Evolutionary conservation across 306 rosid genomes (phyloP), one percentile per base, ranked within the genome.

Genomic region (Ziziphus jujuba): DNA sequence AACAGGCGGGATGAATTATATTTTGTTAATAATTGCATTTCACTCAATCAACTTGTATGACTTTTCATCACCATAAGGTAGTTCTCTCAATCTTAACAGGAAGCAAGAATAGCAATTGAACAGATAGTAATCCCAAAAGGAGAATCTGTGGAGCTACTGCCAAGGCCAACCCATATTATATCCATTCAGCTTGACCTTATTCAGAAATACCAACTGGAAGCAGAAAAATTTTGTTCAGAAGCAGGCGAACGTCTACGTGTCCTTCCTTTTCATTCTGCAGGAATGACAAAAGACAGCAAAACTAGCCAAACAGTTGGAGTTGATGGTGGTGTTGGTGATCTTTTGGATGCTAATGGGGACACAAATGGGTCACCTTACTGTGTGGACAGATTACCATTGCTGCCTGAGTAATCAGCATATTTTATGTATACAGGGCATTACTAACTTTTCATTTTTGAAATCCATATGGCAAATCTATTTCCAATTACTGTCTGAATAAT

Each of bases 61-160:
- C 55, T 15, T 55, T 50, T 4, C 33, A 48, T 1, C 28, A 22
- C 21, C 23, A 23, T 59, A 12, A 22, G 33, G 17, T n/a, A 56
- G 19, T 57, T 14, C 9, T 7, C 9, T 77, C 40, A 54, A 49
- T 63, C 53, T 76, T 74, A n/a, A 66, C 90, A 93, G 92, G 96
- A 90, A 84, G 96, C 96, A 69, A 87, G 99, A 79, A 67, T 88
- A 65, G 97, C 97, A 54, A 79, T 93, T 75, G 99, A 93, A 82
- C 85, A 85, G 57, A 59, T 64, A 25, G 97, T 90, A 49, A 86
- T 90, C 64, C 92, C 87, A n/a, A 93, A 79, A 72, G 90, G 84
- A 57, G 96, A 90, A 69, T 61, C 87, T 6, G 87, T 79, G 57
- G 95, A 93, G 59, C 90, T 90, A 55, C 87, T 90, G 55, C 97